A percentile compares a stretch with the other conserved stretches of the same genome.
phyloP scores from a whole-genome alignment of 495 filamentous ascomycete genomes.

The Neurospora sp. region DNA sequence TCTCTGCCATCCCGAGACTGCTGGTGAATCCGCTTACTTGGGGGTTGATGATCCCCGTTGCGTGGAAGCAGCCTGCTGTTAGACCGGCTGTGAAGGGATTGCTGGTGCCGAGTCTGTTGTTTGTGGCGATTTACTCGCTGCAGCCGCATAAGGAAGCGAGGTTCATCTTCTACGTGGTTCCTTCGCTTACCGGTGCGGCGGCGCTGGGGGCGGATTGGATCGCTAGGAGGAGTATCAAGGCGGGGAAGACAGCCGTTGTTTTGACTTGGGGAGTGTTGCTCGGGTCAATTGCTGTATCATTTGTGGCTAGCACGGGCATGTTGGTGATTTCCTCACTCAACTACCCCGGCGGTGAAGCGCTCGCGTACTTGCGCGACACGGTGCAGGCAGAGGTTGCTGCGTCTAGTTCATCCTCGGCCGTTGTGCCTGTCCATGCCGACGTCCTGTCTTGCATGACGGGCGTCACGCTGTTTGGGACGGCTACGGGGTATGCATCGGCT shows the following conservation, averaged over 20 bases:
- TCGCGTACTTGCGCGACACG: constrained; percentile 43
- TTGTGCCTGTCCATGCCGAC: constrained; percentile 60
- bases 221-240: constrained; percentile 57
- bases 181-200: constrained; percentile 67
- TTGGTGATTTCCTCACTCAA: constrained; percentile 68
- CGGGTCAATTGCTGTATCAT: constrained; percentile 47
- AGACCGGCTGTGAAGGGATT: constrained; percentile 36
- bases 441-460: constrained; percentile 91
- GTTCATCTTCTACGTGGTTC: constrained; percentile 85
- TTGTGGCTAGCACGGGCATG: constrained; percentile 50
- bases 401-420: constrained; percentile 9
- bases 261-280: constrained; percentile 46
- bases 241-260: constrained; percentile 31
- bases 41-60: constrained; percentile 53
- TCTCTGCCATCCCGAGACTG: constrained; percentile 69
- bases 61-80: constrained; percentile 43
- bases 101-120: constrained; percentile 56
- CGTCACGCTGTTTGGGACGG: constrained; percentile 67
- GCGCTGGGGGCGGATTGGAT: constrained; percentile 65
- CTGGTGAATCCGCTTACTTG: constrained; percentile 66
- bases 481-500: constrained; percentile 7
- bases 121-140: constrained; percentile 66
- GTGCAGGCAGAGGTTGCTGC: constrained; percentile 29
- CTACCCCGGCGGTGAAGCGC: constrained; percentile 76
- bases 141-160: constrained; percentile 95